A percentile compares a stretch with the other conserved stretches of the same genome.
These are phyloP conservation scores for Cyclotella kingstonii DNA, from an alignment of 108 stramenopile species.

Conservation along the genomic window DNA sequence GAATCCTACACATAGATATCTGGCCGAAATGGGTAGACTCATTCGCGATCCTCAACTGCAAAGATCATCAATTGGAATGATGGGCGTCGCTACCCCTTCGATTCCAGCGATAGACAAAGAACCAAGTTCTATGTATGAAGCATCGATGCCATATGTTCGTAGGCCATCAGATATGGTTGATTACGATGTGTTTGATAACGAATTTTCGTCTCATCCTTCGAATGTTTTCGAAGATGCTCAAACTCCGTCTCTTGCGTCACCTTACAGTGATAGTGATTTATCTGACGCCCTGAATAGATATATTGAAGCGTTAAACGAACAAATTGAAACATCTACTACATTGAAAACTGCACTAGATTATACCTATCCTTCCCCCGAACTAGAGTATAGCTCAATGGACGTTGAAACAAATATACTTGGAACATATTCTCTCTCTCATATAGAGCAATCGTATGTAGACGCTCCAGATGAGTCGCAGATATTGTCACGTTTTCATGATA, in stretches of 20 bases:
- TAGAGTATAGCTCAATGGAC: neutral
- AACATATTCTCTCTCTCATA: neutral
- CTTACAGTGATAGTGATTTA: neutral
- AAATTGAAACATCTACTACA: conserved; percentile 6
- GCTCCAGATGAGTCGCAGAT: no score
- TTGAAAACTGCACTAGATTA: conserved; percentile 1
- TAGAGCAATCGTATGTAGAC: no score
- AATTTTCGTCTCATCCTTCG: no score
- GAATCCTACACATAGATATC: conserved; percentile 12
- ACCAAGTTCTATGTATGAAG: neutral
- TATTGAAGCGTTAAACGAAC: conserved; percentile 14
- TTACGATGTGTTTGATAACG: no score
- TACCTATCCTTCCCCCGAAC: neutral
- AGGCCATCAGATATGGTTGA: neutral
- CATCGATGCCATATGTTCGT: neutral
- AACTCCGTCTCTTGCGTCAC: no score
- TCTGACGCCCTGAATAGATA: conserved; percentile 21
- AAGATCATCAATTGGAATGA: conserved; percentile 9
- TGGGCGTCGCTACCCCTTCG: conserved; percentile 1
- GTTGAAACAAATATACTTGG: neutral
- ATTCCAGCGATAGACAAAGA: neutral
- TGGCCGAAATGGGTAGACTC: conserved; percentile 27
- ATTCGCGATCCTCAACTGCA: conserved; percentile 27
- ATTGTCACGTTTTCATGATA: no score
- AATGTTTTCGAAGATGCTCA: no score